phyloP scores from a whole-genome alignment of 2,329 filamentous ascomycete genomes.

The Fusarium torulosum region DNA sequence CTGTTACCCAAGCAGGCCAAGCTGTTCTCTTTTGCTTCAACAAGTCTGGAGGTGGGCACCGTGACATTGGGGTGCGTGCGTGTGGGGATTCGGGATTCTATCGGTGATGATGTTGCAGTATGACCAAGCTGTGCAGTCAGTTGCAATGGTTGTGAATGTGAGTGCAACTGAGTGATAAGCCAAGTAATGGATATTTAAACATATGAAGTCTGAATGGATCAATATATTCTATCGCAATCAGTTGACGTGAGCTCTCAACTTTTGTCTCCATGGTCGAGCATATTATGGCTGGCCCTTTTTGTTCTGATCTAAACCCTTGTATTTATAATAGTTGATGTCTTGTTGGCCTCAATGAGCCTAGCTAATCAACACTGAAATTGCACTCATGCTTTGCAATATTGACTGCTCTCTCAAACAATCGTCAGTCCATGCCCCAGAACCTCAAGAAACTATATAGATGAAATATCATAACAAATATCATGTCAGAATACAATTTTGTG shows the following conservation, averaged over 20 bases:
- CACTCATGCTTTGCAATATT: background rate
- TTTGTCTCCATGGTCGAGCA: conserved; percentile 1
- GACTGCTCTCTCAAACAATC: background rate
- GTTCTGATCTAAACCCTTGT: conserved; percentile 3
- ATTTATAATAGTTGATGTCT: background rate
- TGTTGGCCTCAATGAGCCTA: background rate
- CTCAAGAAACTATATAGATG: no score
- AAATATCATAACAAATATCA: no score
- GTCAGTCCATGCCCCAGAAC: background rate
- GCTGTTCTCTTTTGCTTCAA: background rate
- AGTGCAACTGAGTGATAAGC: background rate
- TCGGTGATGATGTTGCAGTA: conserved; percentile 29
- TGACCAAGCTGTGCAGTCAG: background rate
- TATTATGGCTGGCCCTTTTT: conserved; percentile 9
- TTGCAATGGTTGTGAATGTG: background rate
- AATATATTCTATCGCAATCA: background rate
- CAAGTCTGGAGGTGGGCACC: conserved; percentile 44
- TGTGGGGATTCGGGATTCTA: conserved; percentile 35
- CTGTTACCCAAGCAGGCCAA: conserved; percentile 31
- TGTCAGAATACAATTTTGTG: background rate
- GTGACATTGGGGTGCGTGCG: conserved; percentile 36
- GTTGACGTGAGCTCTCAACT: background rate
- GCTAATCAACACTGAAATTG: conserved; percentile 1
- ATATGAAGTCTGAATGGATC: background rate
- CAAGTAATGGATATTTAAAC: background rate